phyloP scores from a whole-genome alignment of 202 grass and related monocot species.

The Brachypodium distachyon region DNA sequence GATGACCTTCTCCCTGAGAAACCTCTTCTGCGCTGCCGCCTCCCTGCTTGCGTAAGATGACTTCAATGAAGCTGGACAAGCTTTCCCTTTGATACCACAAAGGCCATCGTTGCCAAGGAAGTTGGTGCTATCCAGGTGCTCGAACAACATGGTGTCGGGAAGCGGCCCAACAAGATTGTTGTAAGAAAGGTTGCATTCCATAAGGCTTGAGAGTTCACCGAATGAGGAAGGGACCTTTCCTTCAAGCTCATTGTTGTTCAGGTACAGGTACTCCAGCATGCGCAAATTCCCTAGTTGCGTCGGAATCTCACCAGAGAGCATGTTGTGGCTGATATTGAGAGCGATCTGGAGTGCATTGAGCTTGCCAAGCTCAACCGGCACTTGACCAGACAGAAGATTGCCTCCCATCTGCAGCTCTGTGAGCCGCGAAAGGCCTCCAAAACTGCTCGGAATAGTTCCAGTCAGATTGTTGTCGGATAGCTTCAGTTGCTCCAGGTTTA shows the following conservation, averaged over 20 bases:
- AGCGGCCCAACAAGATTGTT: slow-evolving; percentile 73
- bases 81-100: slow-evolving; percentile 56
- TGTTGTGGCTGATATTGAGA: slow-evolving; percentile 86
- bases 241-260: slow-evolving; percentile 90
- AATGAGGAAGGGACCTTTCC: slow-evolving; percentile 77
- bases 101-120: slow-evolving; percentile 79
- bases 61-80: slow-evolving; percentile 31
- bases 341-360: slow-evolving; percentile 78
- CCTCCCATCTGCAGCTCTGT: slow-evolving; percentile 94
- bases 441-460: slow-evolving; percentile 68
- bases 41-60: slow-evolving; percentile 31
- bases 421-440: slow-evolving; percentile 63
- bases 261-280: slow-evolving; percentile 68
- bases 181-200: slow-evolving; percentile 94
- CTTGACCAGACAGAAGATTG: slow-evolving; percentile 51
- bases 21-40: slow-evolving; percentile 18
- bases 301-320: slow-evolving; percentile 73
- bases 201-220: slow-evolving; percentile 56
- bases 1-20: slow-evolving; percentile 76
- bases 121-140: slow-evolving; percentile 72
- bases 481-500: slow-evolving; percentile 77
- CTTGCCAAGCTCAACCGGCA: slow-evolving; percentile 70
- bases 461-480: slow-evolving; percentile 77
- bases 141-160: slow-evolving; percentile 54
- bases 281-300: slow-evolving; percentile 65